Conservation (phyloP, 768 basidiomycete species). For the Amanita subjunquillea region DNA sequence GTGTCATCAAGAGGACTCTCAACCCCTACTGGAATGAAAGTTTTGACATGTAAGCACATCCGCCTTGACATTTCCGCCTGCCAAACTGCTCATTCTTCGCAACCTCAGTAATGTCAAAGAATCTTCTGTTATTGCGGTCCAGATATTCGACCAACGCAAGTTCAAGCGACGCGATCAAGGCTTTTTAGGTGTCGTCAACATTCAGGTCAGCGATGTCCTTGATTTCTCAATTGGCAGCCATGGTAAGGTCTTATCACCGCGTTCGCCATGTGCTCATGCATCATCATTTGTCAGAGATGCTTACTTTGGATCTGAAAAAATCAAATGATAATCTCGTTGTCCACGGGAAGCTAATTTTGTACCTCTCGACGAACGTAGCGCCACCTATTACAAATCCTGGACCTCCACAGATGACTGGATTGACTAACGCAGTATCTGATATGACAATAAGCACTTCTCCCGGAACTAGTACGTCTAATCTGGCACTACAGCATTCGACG, state of each 20-base stretch:
- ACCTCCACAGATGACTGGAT: slow-evolving; percentile 56
- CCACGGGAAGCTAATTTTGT: slow-evolving; percentile 94
- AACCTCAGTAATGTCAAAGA: slow-evolving; percentile 80
- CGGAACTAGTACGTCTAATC: slow-evolving; percentile 46
- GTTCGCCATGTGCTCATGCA: slow-evolving; percentile 6
- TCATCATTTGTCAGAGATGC: slow-evolving; percentile 60
- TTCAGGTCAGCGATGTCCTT: slow-evolving; percentile 81
- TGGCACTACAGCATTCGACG: slow-evolving; percentile 29
- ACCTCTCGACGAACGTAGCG: slow-evolving; percentile 85
- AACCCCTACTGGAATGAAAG: slow-evolving; percentile 98
- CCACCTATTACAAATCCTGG: slow-evolving; percentile 81
- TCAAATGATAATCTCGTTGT: slow-evolving; percentile 98
- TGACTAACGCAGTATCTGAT: slow-evolving; percentile 48
- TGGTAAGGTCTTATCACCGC: slow-evolving; percentile 42
- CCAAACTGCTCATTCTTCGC: slow-evolving; percentile 6
- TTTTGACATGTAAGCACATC: slow-evolving; percentile 78
- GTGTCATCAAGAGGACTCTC: slow-evolving; percentile 91
- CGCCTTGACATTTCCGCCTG: background rate
- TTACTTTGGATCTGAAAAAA: slow-evolving; percentile 93
- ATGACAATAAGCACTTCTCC: slow-evolving; percentile 53
- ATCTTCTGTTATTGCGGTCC: slow-evolving; percentile 94
- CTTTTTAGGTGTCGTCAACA: slow-evolving; percentile 95
- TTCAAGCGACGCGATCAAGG: slow-evolving; percentile 98
- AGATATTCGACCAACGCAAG: slow-evolving; percentile 99
- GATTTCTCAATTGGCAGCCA: slow-evolving; percentile 91